Evolutionary conservation across 768 basidiomycete genomes (phyloP).

Genomic region (Rhodotorula sphaerocarpa): DNA sequence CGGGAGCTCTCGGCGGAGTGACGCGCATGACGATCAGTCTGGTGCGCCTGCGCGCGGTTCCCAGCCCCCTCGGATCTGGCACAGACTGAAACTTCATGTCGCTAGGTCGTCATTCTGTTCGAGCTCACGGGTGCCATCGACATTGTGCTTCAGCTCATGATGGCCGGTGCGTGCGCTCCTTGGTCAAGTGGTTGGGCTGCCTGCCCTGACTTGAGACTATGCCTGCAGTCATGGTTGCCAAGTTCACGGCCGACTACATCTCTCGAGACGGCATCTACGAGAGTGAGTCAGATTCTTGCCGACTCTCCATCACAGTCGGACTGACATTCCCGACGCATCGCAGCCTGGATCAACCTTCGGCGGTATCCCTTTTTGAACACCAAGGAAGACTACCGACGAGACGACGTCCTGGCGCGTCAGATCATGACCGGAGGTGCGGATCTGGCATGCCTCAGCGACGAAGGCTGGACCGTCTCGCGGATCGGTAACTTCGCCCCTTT

Average conservation of each 20-base stretch:
- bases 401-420: slow-evolving; percentile 27
- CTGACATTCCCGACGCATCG: background rate
- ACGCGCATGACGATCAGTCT: slow-evolving; percentile 79
- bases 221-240: slow-evolving; percentile 64
- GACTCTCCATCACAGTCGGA: background rate
- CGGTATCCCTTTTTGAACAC: slow-evolving; percentile 37
- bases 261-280: slow-evolving; percentile 87
- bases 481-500: too few relatives aligned
- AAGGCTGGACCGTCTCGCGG: slow-evolving; percentile 59
- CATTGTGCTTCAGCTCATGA: slow-evolving; percentile 54
- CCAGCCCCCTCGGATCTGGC: too few relatives aligned
- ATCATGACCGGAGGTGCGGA: slow-evolving; percentile 34
- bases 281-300: slow-evolving; percentile 67
- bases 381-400: slow-evolving; percentile 37
- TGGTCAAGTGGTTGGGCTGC: slow-evolving; percentile 57
- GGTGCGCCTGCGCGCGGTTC: slow-evolving; percentile 7
- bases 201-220: background rate
- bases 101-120: slow-evolving; percentile 77
- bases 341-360: slow-evolving; percentile 39
- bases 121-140: slow-evolving; percentile 79
- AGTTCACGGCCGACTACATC: slow-evolving; percentile 80
- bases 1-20: slow-evolving; percentile 83
- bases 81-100: background rate
- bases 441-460: slow-evolving; percentile 73
- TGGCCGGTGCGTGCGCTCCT: slow-evolving; percentile 54